Base-by-base conservation (phyloP, 1,284 basidiomycete species). In the Fomitopsis pinicola region DNA sequence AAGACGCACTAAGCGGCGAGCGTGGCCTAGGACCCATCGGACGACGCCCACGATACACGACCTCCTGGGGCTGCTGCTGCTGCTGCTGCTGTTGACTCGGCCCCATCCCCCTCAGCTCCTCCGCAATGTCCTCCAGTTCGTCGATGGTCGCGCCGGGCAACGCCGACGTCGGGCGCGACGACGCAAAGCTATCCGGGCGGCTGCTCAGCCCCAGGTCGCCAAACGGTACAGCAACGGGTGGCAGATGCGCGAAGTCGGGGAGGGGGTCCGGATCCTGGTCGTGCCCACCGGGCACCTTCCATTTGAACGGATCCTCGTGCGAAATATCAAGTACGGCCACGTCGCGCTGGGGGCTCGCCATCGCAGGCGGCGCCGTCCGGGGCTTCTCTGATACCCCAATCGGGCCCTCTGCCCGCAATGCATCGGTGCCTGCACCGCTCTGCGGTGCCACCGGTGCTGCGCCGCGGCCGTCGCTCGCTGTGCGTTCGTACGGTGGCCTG, bases 61-160 rank as follows among this genome's bases (percentile, higher is more conserved):
- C 9, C 42, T 54, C 30, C 15, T 55, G 50, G 8, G 38, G 33
- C 38, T 8, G 6, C 3, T 40, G 38, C 38, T 40, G 38, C 38
- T 40, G 38, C 4, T 40, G 38, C 38, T 40, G 12, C 38, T 40
- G 38, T 40, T 33, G 28, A 50, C 26, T 22, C 14, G 57, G 57
- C 26, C 26, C 19, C 52, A 57, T 50, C 9, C 53, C 28, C n/a
- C 58, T 54, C 19, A 59, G 30, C 54, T 54, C 55, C 9, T 28
- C 58, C 17, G 61, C 62, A 35, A 63, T 55, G 9, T 26, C 15
- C 50, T 63, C 59, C 3, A 63, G 59, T 26, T 57, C 55, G 55
- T 56, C 52, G 15, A 63, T 46, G n/a, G 59, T 63, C 28, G 59
- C 55, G 1, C 42, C 53, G 1, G 53, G 54, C 15, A 60, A n/a